Evolutionary conservation across 139 green algal genomes (phyloP).

Genomic region (Desmodesmus armatus): DNA sequence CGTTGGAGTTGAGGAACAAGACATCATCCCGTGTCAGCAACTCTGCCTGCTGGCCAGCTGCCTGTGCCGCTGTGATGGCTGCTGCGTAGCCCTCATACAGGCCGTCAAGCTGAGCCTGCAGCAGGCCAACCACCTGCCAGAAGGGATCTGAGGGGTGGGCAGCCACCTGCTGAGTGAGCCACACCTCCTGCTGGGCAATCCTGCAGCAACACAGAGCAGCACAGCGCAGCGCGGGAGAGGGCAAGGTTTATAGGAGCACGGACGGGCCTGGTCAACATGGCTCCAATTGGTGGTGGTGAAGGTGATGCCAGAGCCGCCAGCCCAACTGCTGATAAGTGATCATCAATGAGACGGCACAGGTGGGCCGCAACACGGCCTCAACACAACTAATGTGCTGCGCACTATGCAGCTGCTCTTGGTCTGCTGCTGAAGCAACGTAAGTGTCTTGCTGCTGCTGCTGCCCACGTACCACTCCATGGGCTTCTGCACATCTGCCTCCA

Average conservation of each 20-base stretch:
- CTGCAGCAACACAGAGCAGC: constrained; percentile 46
- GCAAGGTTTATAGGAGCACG: too few species aligned
- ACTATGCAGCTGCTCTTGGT: background rate
- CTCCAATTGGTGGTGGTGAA: too few species aligned
- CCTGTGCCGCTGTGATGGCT: constrained; percentile 22
- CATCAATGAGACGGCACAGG: too few species aligned
- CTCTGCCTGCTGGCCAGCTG: constrained; percentile 16
- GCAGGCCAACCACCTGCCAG: constrained; percentile 59
- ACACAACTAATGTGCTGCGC: too few species aligned
- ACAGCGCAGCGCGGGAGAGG: background rate
- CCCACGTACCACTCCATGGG: constrained; percentile 48
- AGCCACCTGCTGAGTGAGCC: constrained; percentile 50
- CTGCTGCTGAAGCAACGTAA: background rate
- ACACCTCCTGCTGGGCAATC: constrained; percentile 67
- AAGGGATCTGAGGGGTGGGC: constrained; percentile 31
- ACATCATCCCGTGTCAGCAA: constrained; percentile 62
- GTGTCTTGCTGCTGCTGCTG: background rate
- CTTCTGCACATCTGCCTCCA: constrained; percentile 58
- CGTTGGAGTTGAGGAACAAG: constrained; percentile 77
- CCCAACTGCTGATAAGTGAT: too few species aligned
- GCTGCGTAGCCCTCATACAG: constrained; percentile 70
- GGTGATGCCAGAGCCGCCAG: too few species aligned
- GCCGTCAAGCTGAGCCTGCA: constrained; percentile 74
- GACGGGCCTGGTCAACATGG: too few species aligned
- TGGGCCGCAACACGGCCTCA: too few species aligned